Evolutionary conservation across 2,329 filamentous ascomycete genomes (phyloP).

Genomic region (Cladosporium sp.): DNA sequence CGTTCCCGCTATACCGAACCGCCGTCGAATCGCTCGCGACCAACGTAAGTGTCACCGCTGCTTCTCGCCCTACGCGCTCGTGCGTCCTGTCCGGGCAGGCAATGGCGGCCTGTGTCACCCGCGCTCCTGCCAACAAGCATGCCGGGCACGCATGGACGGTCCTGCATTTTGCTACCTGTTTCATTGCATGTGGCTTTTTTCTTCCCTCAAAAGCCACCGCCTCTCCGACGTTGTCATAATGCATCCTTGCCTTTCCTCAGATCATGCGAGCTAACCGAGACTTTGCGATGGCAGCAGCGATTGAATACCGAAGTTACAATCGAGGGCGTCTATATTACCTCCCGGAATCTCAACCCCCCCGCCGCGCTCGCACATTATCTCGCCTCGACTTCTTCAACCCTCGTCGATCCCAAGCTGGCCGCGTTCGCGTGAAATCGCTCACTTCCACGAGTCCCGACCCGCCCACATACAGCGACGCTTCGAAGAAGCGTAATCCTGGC

Average conservation of each 20-base stretch:
- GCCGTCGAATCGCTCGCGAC: neutral
- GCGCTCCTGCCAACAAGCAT: constrained; percentile 7
- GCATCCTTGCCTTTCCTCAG: neutral
- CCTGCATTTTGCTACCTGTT: constrained; percentile 6
- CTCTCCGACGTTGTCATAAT: neutral
- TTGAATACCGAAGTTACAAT: constrained; percentile 8
- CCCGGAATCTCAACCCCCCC: neutral
- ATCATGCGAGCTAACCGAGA: constrained; percentile 1
- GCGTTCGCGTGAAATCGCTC: constrained; percentile 9
- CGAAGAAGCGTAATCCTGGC: neutral
- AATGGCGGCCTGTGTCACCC: constrained; percentile 8
- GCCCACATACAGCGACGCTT: neutral
- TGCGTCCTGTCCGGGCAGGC: constrained; percentile 10
- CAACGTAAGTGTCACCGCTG: constrained; percentile 11
- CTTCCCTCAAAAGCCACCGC: too few relatives aligned
- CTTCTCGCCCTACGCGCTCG: constrained; percentile 8
- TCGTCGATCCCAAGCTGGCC: constrained; percentile 9
- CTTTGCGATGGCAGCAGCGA: constrained; percentile 5
- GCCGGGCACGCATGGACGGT: constrained; percentile 6
- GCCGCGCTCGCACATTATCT: neutral
- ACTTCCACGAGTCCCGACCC: neutral
- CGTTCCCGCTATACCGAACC: neutral
- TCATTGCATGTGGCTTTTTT: neutral
- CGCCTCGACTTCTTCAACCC: constrained; percentile 27
- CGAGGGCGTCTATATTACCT: constrained; percentile 3